Base-by-base conservation (phyloP, 257 asterid genomes). In the Penstemon barbatus region DNA sequence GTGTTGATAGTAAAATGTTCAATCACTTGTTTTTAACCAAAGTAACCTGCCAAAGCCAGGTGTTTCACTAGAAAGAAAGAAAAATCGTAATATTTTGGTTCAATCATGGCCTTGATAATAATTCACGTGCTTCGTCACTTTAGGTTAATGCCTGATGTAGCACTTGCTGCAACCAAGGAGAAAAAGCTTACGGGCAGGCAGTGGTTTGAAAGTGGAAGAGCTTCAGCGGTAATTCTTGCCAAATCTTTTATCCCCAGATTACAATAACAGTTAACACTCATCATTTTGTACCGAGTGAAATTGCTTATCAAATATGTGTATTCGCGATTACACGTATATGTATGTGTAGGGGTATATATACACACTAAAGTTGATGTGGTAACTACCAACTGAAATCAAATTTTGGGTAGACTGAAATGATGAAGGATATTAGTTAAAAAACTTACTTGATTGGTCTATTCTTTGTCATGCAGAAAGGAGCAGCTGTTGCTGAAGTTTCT, bases 131-230 rank as follows among this genome's bases (percentile, higher is more conserved):
- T 53, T 68, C 49, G 36, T 77, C 43, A 12, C 73, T 68, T 77
- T 68, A 94, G 99, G 96, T 64, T 91, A 75, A 87, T 94, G 91
- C 99, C 99, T 42, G 96, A 94, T 79, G 82, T 96, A n/a, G 96
- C 92, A 50, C 95, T 94, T 80, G 40, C 92, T 56, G 89, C 71
- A 13, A 69, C 97, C 4, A 94, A 94, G 89, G 99, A 94, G 71
- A 94, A 94, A 81, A 89, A 75, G 84, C 85, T 94, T 66, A 19
- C 96, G 5, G 99, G 99, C 76, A 82, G 97, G 63, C 97, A 86
- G 76, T 94, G 95, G 95, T 94, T 94, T 78, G 99, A 89, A 80
- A 93, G 91, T 73, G 95, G 89, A 85, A 82, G 96, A 71, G 86
- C 87, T 63, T 8, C 84, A 44, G 42, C 73, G 87, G 96, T 86